Evolutionary conservation across 1,284 basidiomycete species (phyloP), one percentile per base, ranked within the genome.

Genomic region (Tylopilus sp.): DNA sequence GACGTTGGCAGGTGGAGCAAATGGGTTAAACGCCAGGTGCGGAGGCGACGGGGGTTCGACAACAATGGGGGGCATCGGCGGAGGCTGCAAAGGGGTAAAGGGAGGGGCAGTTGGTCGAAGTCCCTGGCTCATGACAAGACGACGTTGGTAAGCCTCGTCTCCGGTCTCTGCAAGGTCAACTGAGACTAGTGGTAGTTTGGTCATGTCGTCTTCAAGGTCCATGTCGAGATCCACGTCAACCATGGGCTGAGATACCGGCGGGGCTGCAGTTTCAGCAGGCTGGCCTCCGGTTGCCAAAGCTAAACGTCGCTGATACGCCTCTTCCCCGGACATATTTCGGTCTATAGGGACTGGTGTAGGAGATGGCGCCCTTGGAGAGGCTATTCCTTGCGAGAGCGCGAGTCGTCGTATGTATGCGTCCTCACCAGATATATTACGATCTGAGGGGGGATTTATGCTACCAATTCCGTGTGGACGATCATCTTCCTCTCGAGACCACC

Each of bases 111-210:
- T 40, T 49, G 63, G 35, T 61, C 60, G 41, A 37, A 50, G 56
- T 50, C 55, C 55, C 45, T 64, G 63, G n/a, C 78, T 81, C 73
- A 88, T 70, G 0, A 79, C 79, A 29, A 84, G 59, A 15, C 83
- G 78, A 26, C 79, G 75, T 25, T 81, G 71, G 57, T 86, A 86
- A 3, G 78, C 86, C 54, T 89, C 86, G 52, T 87, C 86, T n/a
- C 83, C 84, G 1, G 78, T 76, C 59, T 79, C 72, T 8, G 64
- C 48, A 3, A 44, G 54, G 37, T 66, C 55, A 19, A 68, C 57
- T 11, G 63, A 52, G 1, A 57, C 19, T n/a, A 55, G 25, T 19
- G 64, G 49, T 13, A 52, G 35, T 29, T 60, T 49, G 12, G 39
- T 15, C 19, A 26, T 36, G 2, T 56, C 52, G 9, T 55, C 41